Percentiles rank a stretch among this genome's conserved stretches.
Conservation (phyloP, 257 asterid species). For the Scutellaria galericulata region DNA sequence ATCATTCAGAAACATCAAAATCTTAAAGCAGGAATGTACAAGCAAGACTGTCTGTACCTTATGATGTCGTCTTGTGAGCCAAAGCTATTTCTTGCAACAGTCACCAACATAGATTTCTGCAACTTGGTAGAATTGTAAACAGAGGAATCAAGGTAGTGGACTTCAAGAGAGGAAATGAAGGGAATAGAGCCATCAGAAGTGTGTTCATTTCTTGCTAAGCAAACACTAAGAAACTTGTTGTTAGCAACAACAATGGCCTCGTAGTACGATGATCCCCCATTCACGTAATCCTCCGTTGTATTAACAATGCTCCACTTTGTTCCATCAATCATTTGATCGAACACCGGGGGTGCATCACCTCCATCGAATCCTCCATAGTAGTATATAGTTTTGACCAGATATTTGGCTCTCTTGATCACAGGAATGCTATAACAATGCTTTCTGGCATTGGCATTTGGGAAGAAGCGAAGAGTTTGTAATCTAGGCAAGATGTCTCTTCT, state of each 20-base stretch:
- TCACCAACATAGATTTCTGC: constrained; percentile 50
- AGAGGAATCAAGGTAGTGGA: constrained; percentile 54
- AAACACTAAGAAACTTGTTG: constrained; percentile 54
- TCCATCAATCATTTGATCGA: constrained; percentile 90
- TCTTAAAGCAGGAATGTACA: not conserved
- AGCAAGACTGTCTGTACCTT: constrained; percentile 48
- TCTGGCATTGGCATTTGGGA: constrained; percentile 53
- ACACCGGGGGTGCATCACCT: constrained; percentile 75
- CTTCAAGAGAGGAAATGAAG: constrained; percentile 78
- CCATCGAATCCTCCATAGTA: constrained; percentile 90
- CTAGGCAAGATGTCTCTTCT: constrained; percentile 52
- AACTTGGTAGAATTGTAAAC: constrained; percentile 75
- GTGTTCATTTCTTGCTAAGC: constrained; percentile 70
- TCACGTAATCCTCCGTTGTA: constrained; percentile 70
- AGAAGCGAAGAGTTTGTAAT: constrained; percentile 60
- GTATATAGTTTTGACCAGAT: constrained; percentile 62
- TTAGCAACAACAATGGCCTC: constrained; percentile 72
- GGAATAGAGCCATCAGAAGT: constrained; percentile 60
- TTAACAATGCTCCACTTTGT: constrained; percentile 77
- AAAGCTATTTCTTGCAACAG: constrained; percentile 65
- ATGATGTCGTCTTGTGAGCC: constrained; percentile 56
- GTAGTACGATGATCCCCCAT: constrained; percentile 66
- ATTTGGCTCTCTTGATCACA: constrained; percentile 58
- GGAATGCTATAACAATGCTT: constrained; percentile 72
- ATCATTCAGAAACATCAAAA: constrained; percentile 10